Evolutionary conservation across 768 basidiomycete species (phyloP).

Genomic region (Podaxis rugospora): DNA sequence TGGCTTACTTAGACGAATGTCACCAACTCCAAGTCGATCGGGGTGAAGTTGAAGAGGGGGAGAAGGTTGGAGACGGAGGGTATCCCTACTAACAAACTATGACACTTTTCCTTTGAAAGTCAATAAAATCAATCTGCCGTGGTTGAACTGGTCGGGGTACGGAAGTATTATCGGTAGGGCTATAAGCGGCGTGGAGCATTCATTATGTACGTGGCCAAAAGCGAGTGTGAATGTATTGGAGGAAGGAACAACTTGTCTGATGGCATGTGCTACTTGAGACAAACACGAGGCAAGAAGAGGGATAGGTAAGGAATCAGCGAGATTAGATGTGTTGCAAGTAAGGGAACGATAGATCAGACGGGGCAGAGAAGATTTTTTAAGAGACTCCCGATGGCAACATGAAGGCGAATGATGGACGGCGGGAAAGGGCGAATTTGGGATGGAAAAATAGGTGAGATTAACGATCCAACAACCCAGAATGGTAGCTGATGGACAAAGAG

Average conservation of each 20-base stretch:
- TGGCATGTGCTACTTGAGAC: neutral
- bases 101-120: neutral
- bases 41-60: constrained; percentile 10
- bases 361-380: neutral
- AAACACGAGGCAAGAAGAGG: constrained; percentile 4
- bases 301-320: neutral
- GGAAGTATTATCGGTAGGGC: neutral
- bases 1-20: constrained; percentile 33
- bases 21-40: constrained; percentile 13
- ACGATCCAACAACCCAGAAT: neutral
- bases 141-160: neutral
- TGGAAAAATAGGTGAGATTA: neutral
- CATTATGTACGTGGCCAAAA: constrained; percentile 3
- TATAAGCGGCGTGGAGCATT: neutral
- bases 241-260: constrained; percentile 5
- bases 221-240: neutral
- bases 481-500: constrained; percentile 2
- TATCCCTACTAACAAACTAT: constrained; percentile 7
- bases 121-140: neutral
- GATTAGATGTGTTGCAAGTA: neutral
- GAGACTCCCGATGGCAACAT: neutral
- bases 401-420: neutral
- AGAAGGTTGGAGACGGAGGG: neutral
- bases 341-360: constrained; percentile 2
- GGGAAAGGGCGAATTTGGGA: neutral